Base-by-base conservation (phyloP, 83 land plant genomes). In the Diphasiastrum complanatum region DNA sequence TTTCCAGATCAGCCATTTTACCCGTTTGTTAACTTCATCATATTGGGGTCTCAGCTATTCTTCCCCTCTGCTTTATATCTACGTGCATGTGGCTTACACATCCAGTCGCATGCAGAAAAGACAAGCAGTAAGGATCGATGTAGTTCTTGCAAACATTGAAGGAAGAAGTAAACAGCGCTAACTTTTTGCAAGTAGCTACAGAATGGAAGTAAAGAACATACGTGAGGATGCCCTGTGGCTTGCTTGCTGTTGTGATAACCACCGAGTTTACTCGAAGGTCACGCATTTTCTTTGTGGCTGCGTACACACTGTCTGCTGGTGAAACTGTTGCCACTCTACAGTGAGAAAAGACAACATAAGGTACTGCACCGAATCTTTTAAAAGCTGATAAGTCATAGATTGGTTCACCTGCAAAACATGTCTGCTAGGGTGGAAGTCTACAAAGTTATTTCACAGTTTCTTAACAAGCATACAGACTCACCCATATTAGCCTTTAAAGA, bases 171-270 rank as follows among this genome's bases (percentile, higher is more conserved):
- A 16, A 40, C 8, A 8, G 8, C 16, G 8, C 43, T 8, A 40
- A 41, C 33, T n/a, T 20, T 29, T 37, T 48, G 1, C 8, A 51
- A 58, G 23, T 16, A 47, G 38, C 11, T 30, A 53, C 26, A 33
- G 2, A 25, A 31, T 18, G 29, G 29, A 4, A 38, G 28, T 61
- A 71, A 32, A 20, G 56, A 30, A 16, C 73, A 30, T 76, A 90
- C 98, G 98, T 92, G 19, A 92, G 72, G 43, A 92, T 92, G 61
- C 98, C 98, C 64, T 81, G 82, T 34, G 87, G 93, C 72, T 85
- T 83, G 75, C 73, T 83, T 59, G 75, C 85, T 2, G 71, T 60
- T 43, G 80, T 59, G 47, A 92, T 66, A 48, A 92, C 45, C 63
- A 83, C 98, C 25, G 87, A 85, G 64, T 77, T 92, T 18, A 78